A percentile compares a stretch with the other conserved stretches of the same genome.
Conservation (phyloP, 192 early-diverging fungal genomes). For the Coemansia sp. region DNA sequence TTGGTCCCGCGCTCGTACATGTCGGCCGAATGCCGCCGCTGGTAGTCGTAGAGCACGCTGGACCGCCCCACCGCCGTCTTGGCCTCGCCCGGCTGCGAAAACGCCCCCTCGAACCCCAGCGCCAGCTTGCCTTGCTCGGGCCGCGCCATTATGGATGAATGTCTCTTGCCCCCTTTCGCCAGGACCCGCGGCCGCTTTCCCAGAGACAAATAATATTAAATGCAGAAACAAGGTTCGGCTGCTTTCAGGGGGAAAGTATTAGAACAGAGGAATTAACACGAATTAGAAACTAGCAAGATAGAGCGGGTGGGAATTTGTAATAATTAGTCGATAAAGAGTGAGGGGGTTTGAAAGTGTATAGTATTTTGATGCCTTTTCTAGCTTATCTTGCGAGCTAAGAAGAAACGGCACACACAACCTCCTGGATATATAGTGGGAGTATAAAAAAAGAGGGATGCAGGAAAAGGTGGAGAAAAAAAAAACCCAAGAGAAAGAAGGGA, state of each 20-base stretch:
- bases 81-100: constrained; percentile 32
- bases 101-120: constrained; percentile 27
- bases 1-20: constrained; percentile 14
- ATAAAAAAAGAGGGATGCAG: background rate
- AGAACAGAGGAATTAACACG: no score
- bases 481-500: background rate
- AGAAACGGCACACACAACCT: no score
- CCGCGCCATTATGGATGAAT: constrained; percentile 16
- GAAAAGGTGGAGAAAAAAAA: constrained; percentile 3
- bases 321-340: no score
- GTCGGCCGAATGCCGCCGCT: constrained; percentile 43
- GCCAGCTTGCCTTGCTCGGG: constrained; percentile 38
- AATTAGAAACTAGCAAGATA: no score
- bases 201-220: background rate
- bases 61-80: constrained; percentile 44
- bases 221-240: no score
- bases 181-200: background rate
- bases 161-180: no score
- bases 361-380: no score
- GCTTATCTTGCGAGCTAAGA: no score
- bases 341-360: no score
- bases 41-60: constrained; percentile 37
- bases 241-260: no score
- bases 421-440: no score
- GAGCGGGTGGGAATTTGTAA: no score